Conservation (phyloP, 1,139 yeast genomes). For the Sugiyamaella xylanicola region DNA sequence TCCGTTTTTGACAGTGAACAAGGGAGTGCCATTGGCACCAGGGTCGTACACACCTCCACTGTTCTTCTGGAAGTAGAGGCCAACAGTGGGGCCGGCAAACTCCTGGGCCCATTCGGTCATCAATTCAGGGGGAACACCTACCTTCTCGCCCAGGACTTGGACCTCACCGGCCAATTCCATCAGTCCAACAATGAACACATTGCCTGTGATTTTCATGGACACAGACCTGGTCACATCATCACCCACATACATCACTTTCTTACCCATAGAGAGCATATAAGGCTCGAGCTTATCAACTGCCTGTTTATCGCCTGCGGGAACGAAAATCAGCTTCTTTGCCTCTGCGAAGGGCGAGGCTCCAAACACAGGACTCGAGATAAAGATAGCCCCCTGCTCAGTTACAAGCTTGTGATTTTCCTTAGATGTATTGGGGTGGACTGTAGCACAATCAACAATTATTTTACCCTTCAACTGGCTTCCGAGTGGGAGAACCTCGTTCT, state of each 20-base stretch:
- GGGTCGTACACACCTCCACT: slow-evolving; percentile 31
- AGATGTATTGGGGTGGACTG: slow-evolving; percentile 39
- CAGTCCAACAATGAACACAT: slow-evolving; percentile 36
- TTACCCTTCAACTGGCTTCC: slow-evolving; percentile 28
- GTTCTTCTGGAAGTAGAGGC: slow-evolving; percentile 30
- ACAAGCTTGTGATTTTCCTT: slow-evolving; percentile 23
- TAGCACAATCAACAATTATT: slow-evolving; percentile 35
- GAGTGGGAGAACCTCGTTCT: slow-evolving; percentile 15
- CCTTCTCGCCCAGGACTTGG: slow-evolving; percentile 35
- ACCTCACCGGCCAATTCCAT: slow-evolving; percentile 38
- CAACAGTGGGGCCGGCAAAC: slow-evolving; percentile 31
- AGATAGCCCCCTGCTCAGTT: slow-evolving; percentile 29
- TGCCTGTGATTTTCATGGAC: slow-evolving; percentile 38
- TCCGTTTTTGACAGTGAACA: slow-evolving; percentile 35
- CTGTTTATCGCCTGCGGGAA: slow-evolving; percentile 33
- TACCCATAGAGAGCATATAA: slow-evolving; percentile 37
- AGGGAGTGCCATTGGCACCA: slow-evolving; percentile 27
- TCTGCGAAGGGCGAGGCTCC: slow-evolving; percentile 39
- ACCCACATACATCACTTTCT: slow-evolving; percentile 33
- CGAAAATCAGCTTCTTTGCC: slow-evolving; percentile 36
- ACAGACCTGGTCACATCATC: slow-evolving; percentile 34
- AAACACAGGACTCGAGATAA: slow-evolving; percentile 39
- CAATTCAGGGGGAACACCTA: slow-evolving; percentile 32
- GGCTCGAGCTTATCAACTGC: slow-evolving; percentile 32
- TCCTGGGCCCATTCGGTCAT: slow-evolving; percentile 31